Conservation (phyloP, 2,329 filamentous ascomycete species). For the Trichoderma aggressivum region DNA sequence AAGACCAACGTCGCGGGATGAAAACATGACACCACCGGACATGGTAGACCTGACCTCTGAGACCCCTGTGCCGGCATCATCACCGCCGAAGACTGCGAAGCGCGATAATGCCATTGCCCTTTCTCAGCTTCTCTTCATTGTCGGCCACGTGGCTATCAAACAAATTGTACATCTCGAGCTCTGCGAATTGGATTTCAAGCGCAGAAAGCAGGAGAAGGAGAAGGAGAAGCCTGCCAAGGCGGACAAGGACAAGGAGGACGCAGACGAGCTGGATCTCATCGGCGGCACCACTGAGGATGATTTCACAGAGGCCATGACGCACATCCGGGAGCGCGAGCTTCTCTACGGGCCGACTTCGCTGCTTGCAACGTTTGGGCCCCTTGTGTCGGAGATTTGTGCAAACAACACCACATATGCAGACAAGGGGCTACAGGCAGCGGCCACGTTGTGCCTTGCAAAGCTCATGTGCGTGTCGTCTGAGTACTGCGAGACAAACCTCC, state of each 20-base stretch:
- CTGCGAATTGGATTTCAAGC: conserved; percentile 97
- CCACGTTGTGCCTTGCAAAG: conserved; percentile 92
- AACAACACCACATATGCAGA: conserved; percentile 92
- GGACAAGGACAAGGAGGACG: conserved; percentile 59
- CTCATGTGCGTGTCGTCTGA: conserved; percentile 97
- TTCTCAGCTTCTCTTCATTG: conserved; percentile 89
- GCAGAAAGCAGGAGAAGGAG: conserved; percentile 86
- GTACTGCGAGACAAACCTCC: conserved; percentile 91
- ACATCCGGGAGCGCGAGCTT: conserved; percentile 79
- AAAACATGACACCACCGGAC: conserved; percentile 36
- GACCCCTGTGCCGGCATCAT: conserved; percentile 21
- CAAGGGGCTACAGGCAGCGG: conserved; percentile 84
- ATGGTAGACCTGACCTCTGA: conserved; percentile 33
- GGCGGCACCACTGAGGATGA: conserved; percentile 94
- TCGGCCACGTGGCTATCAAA: conserved; percentile 96
- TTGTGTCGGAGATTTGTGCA: conserved; percentile 90
- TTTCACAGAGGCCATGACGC: conserved; percentile 80
- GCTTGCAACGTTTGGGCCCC: conserved; percentile 82
- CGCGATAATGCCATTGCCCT: conserved; percentile 70
- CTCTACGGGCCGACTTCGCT: conserved; percentile 80
- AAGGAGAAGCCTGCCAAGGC: conserved; percentile 53
- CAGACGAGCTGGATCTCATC: conserved; percentile 92
- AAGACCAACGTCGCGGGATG: conserved; percentile 40
- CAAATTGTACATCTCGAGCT: conserved; percentile 97
- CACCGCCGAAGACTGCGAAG: conserved; percentile 45